phyloP scores from a whole-genome alignment of 495 filamentous ascomycete species.

The Tuber umbilicatum region DNA sequence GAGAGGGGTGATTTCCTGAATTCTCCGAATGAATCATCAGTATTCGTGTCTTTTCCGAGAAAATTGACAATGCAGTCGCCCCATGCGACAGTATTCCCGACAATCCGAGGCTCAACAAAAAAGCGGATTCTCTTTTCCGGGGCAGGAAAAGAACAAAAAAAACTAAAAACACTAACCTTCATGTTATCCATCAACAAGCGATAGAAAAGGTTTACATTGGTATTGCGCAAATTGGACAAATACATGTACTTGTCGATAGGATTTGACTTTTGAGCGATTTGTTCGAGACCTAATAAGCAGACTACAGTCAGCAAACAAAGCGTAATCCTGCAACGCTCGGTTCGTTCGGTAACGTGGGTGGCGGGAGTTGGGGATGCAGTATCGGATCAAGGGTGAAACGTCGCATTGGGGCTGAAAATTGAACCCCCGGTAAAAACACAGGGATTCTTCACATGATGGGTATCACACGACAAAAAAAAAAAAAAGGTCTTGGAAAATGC shows the following conservation, averaged over 20 bases:
- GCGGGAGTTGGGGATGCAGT: not conserved
- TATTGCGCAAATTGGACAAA: slow-evolving; percentile 75
- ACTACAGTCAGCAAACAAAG: slow-evolving; percentile 23
- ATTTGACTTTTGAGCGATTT: slow-evolving; percentile 70
- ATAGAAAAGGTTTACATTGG: slow-evolving; percentile 93
- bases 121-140: slow-evolving; percentile 4
- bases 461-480: not conserved
- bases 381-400: slow-evolving; percentile 8
- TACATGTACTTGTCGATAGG: slow-evolving; percentile 93
- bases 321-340: not conserved
- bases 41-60: slow-evolving; percentile 14
- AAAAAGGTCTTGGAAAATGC: slow-evolving; percentile 5
- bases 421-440: slow-evolving; percentile 22
- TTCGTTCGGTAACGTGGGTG: not conserved
- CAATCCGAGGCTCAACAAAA: not conserved
- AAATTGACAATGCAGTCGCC: slow-evolving; percentile 4
- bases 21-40: slow-evolving; percentile 20
- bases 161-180: slow-evolving; percentile 49
- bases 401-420: slow-evolving; percentile 27
- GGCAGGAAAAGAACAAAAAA: slow-evolving; percentile 3
- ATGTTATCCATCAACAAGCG: slow-evolving; percentile 84
- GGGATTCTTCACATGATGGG: slow-evolving; percentile 3
- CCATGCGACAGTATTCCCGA: slow-evolving; percentile 10
- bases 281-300: slow-evolving; percentile 52
- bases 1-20: slow-evolving; percentile 73